These are phyloP conservation scores for Cercospora brassicicola DNA, from an alignment of 2,329 filamentous ascomycete species.

Conservation along the genomic window DNA sequence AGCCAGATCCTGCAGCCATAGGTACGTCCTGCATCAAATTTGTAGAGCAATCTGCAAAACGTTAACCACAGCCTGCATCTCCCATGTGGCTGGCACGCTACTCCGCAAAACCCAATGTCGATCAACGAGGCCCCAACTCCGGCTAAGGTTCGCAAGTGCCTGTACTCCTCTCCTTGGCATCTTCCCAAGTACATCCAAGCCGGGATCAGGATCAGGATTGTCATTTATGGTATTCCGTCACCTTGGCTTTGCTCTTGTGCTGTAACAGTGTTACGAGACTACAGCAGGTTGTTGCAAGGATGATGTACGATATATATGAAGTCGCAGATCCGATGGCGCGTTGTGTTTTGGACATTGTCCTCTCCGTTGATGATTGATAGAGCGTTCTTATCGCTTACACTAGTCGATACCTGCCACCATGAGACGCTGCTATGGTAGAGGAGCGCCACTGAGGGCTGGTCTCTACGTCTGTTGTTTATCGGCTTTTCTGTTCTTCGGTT, in stretches of 20 bases:
- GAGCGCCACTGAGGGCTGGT: constrained; percentile 23
- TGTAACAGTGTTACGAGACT: neutral
- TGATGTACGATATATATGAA: neutral
- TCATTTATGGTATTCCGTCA: constrained; percentile 11
- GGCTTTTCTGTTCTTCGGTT: constrained; percentile 28
- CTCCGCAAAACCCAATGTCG: constrained; percentile 1
- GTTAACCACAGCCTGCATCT: neutral
- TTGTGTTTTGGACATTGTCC: neutral
- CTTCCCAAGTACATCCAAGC: constrained; percentile 8
- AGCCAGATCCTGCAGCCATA: neutral
- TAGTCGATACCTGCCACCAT: neutral
- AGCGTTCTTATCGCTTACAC: neutral
- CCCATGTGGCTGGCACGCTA: constrained; percentile 1
- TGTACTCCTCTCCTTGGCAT: constrained; percentile 19
- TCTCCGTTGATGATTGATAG: neutral
- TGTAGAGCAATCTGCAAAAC: neutral
- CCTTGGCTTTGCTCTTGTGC: constrained; percentile 13
- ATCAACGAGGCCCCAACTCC: neutral
- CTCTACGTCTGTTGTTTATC: constrained; percentile 26
- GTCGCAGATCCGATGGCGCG: neutral
- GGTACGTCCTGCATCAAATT: neutral
- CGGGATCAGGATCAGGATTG: constrained; percentile 4
- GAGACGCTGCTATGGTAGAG: constrained; percentile 25
- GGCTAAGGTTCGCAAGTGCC: neutral
- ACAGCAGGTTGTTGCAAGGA: neutral